Conservation (phyloP, 805 yeast species). For the Starmerella vitae region DNA sequence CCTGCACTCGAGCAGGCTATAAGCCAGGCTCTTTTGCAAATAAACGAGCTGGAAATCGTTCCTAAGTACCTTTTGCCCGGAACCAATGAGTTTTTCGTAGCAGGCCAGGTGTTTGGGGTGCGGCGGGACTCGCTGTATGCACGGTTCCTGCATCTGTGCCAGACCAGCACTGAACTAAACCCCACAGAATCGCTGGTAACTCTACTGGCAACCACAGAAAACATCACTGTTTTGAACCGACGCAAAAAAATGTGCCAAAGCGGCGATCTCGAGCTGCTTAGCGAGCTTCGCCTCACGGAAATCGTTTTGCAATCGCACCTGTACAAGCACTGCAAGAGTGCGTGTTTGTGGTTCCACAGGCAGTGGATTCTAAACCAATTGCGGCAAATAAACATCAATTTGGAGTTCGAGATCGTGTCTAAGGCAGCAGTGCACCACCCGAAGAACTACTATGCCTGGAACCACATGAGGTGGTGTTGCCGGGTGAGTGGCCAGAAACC, state of each 20-base stretch:
- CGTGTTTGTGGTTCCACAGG: conserved; percentile 31
- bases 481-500: neutral
- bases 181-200: conserved; percentile 17
- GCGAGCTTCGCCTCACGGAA: conserved; percentile 22
- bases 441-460: conserved; percentile 38
- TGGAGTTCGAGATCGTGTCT: conserved; percentile 25
- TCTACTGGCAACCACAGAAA: conserved; percentile 25
- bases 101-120: conserved; percentile 23
- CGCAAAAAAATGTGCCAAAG: conserved; percentile 19
- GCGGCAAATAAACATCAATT: conserved; percentile 1
- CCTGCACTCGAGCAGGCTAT: no score
- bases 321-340: conserved; percentile 29
- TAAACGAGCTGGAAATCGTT: conserved; percentile 11
- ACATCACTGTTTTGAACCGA: conserved; percentile 22
- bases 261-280: conserved; percentile 4
- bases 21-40: no score
- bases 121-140: conserved; percentile 10
- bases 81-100: conserved; percentile 4
- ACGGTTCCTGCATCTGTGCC: conserved; percentile 13
- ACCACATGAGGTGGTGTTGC: conserved; percentile 20
- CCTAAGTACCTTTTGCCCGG: conserved; percentile 12
- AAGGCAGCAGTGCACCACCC: conserved; percentile 32
- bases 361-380: conserved; percentile 20
- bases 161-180: neutral
- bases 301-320: conserved; percentile 26